Conservation (phyloP, 2,329 filamentous ascomycete species). For the Penicillium sumatraense region DNA sequence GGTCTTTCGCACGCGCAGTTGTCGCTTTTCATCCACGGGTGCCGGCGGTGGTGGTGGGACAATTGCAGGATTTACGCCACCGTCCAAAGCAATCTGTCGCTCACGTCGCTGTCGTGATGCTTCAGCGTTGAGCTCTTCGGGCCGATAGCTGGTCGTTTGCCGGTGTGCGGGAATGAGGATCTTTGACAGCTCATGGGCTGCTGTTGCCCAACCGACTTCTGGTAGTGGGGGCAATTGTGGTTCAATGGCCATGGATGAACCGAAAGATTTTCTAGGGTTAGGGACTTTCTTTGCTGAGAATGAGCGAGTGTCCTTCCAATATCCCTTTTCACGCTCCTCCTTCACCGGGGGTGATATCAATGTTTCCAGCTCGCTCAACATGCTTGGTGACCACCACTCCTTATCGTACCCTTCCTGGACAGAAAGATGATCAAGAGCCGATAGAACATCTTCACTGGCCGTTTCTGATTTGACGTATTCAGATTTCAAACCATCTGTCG, state of each 20-base stretch:
- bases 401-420: constrained; percentile 61
- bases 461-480: constrained; percentile 16
- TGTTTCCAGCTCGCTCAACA: constrained; percentile 72
- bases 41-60: constrained; percentile 11
- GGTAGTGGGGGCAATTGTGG: constrained; percentile 69
- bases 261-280: constrained; percentile 54
- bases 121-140: constrained; percentile 77
- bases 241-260: constrained; percentile 51
- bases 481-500: constrained; percentile 44
- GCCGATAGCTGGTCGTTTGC: constrained; percentile 74
- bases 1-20: constrained; percentile 72
- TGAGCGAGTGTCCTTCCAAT: constrained; percentile 84
- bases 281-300: constrained; percentile 80
- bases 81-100: constrained; percentile 60
- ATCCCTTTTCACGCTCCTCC: constrained; percentile 62
- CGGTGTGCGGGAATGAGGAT: constrained; percentile 77
- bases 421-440: background rate
- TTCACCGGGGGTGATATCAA: constrained; percentile 59
- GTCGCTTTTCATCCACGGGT: constrained; percentile 59
- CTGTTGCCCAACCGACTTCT: constrained; percentile 82
- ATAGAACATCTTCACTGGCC: background rate
- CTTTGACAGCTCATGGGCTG: constrained; percentile 81
- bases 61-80: constrained; percentile 40
- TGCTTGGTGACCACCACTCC: constrained; percentile 70
- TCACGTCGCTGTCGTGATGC: constrained; percentile 68